Percentiles rank a stretch among this genome's conserved stretches.
phyloP scores from a whole-genome alignment of 2,329 filamentous ascomycete genomes.

The Fusarium sp. region DNA sequence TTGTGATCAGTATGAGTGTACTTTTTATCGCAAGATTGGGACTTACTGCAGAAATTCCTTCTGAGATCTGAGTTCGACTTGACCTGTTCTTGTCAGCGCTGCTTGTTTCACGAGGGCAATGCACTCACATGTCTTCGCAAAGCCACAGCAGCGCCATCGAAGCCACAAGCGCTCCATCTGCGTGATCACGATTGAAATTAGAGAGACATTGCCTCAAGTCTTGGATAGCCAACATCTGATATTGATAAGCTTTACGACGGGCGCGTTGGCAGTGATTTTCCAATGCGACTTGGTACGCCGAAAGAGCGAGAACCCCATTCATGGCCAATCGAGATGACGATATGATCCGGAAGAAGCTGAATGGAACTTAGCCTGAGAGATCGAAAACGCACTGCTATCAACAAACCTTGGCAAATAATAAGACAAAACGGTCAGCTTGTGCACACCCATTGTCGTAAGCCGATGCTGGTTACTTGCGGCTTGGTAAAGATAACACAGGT shows the following conservation, averaged over 20 bases:
- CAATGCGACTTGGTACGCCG: slow-evolving; percentile 32
- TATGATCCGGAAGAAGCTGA: slow-evolving; percentile 29
- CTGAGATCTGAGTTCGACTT: slow-evolving; percentile 26
- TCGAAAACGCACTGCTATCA: background rate
- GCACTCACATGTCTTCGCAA: slow-evolving; percentile 30
- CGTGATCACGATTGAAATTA: slow-evolving; percentile 21
- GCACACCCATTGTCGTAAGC: slow-evolving; percentile 30
- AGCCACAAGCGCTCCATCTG: slow-evolving; percentile 31
- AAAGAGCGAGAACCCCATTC: slow-evolving; percentile 32
- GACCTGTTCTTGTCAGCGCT: slow-evolving; percentile 14
- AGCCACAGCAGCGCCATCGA: slow-evolving; percentile 29
- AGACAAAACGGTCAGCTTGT: slow-evolving; percentile 28
- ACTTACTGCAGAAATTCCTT: slow-evolving; percentile 29
- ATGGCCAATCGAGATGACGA: slow-evolving; percentile 28
- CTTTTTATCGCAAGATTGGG: rapidly evolving
- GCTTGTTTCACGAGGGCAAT: too few relatives aligned
- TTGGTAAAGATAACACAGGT: slow-evolving; percentile 34
- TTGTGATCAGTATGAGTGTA: background rate
- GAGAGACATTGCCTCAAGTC: slow-evolving; percentile 21
- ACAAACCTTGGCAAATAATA: slow-evolving; percentile 30
- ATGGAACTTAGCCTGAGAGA: background rate
- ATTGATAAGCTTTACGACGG: slow-evolving; percentile 33
- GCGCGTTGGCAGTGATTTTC: slow-evolving; percentile 26
- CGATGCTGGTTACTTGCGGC: slow-evolving; percentile 29
- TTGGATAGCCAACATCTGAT: slow-evolving; percentile 34